These are phyloP conservation scores for Moniliophthora roreri DNA, from an alignment of 1,284 basidiomycete genomes.

Conservation along the genomic window DNA sequence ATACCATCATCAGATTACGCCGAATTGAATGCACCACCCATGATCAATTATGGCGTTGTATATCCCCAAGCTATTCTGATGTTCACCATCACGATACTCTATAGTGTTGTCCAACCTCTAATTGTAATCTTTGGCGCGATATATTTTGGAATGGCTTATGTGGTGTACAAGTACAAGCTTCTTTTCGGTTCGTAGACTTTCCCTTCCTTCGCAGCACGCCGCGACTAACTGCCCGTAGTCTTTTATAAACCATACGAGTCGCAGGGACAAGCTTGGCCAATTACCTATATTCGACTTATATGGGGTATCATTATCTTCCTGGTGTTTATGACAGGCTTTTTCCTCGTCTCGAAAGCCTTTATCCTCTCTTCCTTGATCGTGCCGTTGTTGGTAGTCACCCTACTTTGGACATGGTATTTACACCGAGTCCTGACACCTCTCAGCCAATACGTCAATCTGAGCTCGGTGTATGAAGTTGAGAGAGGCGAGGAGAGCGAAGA, in stretches of 20 bases:
- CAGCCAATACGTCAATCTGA: conserved; percentile 80
- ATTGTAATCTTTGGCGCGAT: conserved; percentile 93
- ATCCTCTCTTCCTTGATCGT: conserved; percentile 76
- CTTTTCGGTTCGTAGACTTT: conserved; percentile 71
- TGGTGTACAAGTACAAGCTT: conserved; percentile 98
- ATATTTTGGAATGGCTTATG: conserved; percentile 92
- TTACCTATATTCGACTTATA: conserved; percentile 84
- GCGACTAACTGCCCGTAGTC: not conserved
- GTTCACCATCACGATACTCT: conserved; percentile 93
- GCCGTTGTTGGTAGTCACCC: conserved; percentile 76
- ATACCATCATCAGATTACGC: conserved; percentile 69
- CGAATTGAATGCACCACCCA: conserved; percentile 95
- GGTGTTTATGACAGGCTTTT: conserved; percentile 92
- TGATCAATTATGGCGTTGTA: conserved; percentile 92
- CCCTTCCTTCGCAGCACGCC: not conserved
- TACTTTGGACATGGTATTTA: conserved; percentile 81
- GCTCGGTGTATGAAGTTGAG: conserved; percentile 86
- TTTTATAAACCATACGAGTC: conserved; percentile 95
- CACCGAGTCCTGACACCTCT: conserved; percentile 73
- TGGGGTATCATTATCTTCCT: conserved; percentile 89
- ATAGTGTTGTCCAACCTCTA: conserved; percentile 93
- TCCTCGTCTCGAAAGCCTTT: conserved; percentile 81
- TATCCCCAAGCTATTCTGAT: conserved; percentile 95
- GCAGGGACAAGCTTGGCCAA: conserved; percentile 92
- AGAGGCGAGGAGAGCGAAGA: conserved; percentile 81